Base-by-base conservation (phyloP, 257 asterid species). In the Scutellaria minor region DNA sequence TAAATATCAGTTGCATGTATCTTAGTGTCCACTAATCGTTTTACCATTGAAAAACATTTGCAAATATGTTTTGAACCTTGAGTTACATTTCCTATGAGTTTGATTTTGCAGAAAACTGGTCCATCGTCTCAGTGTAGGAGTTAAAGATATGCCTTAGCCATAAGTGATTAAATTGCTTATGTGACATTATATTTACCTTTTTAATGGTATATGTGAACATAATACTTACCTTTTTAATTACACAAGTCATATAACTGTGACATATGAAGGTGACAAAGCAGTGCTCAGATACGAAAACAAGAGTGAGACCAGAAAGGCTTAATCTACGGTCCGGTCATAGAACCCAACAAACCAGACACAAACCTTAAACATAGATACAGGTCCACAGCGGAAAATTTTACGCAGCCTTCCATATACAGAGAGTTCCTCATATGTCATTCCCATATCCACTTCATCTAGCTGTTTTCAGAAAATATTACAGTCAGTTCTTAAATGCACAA, bases 391-490 rank as follows among this genome's bases (percentile, higher is more conserved):
- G 87, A 88, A 94, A 61, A 91, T 93, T 80, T 93, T 91, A 8
- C 98, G 96, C 83, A 93, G 51, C 87, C 97, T 85, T 79, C 98
- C 97, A 51, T 89, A 88, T 7, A 86, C 91, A 7, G 98, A 93
- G 72, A 93, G 95, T 79, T 93, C 99, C 56, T 91, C 97, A 57
- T 91, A 90, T 46, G 97, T 87, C 97, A 94, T 91, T 67, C 97
- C 99, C 95, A 89, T 91, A 78, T 94, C 98, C 83, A 91, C 98
- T 83, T 94, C 99, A 78, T 91, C 99, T 65, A 93, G 83, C 99
- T 94, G 89, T 57, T 78, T 64, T 63, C 65, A 82, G 62, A 57
- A 54, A 56, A 65, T 64, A 63, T 31, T 27, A 73, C 46, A 27
- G 61, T 77, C 64, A 83, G 66, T 70, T 71, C 54, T 15, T 22